Evolutionary conservation across 192 early-diverging fungal species (phyloP).

Genomic region (Haplosporangium gracile): DNA sequence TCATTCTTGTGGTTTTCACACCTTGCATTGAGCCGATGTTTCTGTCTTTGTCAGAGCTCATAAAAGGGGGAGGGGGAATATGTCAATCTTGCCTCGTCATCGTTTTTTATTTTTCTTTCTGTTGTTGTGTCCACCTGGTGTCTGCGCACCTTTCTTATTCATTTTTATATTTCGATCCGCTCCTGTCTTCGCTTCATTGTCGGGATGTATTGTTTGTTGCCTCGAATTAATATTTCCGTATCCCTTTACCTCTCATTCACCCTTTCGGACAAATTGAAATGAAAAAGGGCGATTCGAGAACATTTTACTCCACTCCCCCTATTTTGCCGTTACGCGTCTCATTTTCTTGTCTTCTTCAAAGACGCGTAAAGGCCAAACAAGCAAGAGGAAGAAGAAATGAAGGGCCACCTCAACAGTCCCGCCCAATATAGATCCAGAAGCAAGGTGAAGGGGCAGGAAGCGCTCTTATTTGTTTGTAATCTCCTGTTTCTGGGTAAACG

Average conservation of each 20-base stretch:
- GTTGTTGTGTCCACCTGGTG: neutral
- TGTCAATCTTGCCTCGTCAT: neutral
- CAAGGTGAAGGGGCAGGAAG: neutral
- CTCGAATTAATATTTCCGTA: too few species aligned
- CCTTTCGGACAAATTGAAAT: constrained; percentile 1
- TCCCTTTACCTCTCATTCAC: neutral
- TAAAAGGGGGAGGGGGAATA: too few species aligned
- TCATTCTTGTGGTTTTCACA: too few species aligned
- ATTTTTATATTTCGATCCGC: neutral
- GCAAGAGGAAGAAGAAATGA: neutral
- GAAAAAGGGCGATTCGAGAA: neutral
- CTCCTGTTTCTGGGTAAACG: constrained; percentile 1
- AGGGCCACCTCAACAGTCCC: neutral
- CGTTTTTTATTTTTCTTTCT: neutral
- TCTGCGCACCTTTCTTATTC: neutral
- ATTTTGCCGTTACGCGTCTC: neutral
- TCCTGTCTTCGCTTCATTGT: neutral
- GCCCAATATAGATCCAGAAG: neutral
- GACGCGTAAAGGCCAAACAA: neutral
- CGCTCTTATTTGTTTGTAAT: neutral
- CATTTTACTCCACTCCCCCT: neutral
- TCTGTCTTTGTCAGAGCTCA: neutral
- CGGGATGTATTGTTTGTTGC: neutral
- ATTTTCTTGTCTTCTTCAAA: neutral
- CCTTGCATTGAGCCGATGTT: neutral